Base-by-base conservation (phyloP, 140 eudicot genomes). In the Anethum foeniculum region DNA sequence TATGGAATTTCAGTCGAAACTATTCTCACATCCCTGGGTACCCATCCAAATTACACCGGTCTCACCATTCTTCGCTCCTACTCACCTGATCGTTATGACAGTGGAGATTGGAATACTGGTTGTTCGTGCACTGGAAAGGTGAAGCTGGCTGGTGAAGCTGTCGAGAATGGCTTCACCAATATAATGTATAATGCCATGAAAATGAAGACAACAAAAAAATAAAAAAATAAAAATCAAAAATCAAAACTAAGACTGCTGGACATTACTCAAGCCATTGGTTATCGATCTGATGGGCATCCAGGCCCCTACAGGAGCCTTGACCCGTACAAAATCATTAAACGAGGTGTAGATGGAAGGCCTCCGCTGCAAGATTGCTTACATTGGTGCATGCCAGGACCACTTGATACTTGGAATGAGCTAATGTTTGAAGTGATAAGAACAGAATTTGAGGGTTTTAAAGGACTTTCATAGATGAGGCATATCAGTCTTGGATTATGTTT, bases 371-470 rank as follows among this genome's bases (percentile, higher is more conserved):
- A 94, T 81, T 94, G 98, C 88, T 77, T 92, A 54, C 98, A 94
- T 49, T 94, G 98, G 98, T 94, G 98, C 88, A 89, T 94, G 97
- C 98, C 98, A 0, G 97, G 98, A 12, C 97, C 98, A 3, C 85
- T 92, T 46, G 98, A 94, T 71, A 88, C 89, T 4, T 94, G 98
- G 97, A 94, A 92, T 60, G 98, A 94, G 86, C 78, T 94, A 75
- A 87, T 94, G 83, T 73, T 34, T 2, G 69, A 25, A 62, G 69
- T 25, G n/a, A n/a, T 60, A 11, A 27, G 69, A 25, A 62, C 5
- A 25, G 36, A 62, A 62, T 25, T 62, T 62, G 69, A 62, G 2
- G 36, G 69, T 62, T 18, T 1, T 7, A 60, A 25, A 25, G 69
- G 30, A 25, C 34, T 62, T 0, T 25, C 69, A 62, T 62, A 62